Base-by-base conservation (phyloP, 768 basidiomycete species). In the Hypholoma sublateritium region DNA sequence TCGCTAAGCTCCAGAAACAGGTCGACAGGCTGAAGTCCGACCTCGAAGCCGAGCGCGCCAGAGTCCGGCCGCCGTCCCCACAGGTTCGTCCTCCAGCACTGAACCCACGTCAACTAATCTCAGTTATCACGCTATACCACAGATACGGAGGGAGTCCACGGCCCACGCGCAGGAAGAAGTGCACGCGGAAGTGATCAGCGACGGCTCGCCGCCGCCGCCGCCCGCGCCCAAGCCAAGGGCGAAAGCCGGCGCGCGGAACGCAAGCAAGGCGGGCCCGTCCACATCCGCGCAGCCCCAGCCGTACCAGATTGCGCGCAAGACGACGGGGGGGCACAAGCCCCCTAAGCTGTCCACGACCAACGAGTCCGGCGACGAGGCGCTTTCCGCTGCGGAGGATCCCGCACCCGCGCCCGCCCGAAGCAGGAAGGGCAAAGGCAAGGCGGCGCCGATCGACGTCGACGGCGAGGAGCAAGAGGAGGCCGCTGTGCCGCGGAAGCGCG, bases 11-110 rank as follows among this genome's bases (percentile, higher is more conserved):
- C 32, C 74, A 78, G 58, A 77, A 77, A 52, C 71, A 75, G 59
- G 66, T 82, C 22, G 67, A 75, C 17, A 77, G 77, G 47, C 72
- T 86, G 14, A 73, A 80, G 59, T 62, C 65, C 3, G 77, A 79
- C 32, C 66, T 84, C 1, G 75, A 79, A 42, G 63, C 69, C 11
- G 74, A 77, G 62, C 70, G 69, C 19, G 68, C 66, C 57, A 71
- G 68, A 50, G 70, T 66, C 45, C 70, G 65, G 50, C 66, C 76
- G 16, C 62, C 58, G 17, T 62, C 70, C 16, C 65, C 69, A 35
- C 24, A 60, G 25, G 65, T 67, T 16, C 45, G 56, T 41, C 17
- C 39, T 13, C 24, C 2, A n/a, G 25, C 21, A n/a, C n/a, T 39
- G 14, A 11, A 12, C 28, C 47, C 1, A 9, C 19, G 11, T 17